Base-by-base conservation (phyloP, 176 grass and related monocot species). In the Oryza australiensis region DNA sequence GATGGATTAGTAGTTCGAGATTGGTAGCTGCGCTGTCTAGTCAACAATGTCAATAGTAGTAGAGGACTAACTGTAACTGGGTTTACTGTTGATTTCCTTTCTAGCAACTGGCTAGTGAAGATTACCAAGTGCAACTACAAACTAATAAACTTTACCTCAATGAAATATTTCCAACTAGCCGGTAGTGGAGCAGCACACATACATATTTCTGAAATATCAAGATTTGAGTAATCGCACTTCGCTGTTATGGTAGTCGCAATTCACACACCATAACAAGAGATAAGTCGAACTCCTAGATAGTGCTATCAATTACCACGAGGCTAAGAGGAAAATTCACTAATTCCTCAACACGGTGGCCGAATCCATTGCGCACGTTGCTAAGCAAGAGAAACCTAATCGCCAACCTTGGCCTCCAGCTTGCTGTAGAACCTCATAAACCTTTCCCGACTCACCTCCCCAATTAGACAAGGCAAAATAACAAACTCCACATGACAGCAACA, bases 351-450 rank as follows among this genome's bases (percentile, higher is more conserved):
- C 30, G 26, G 1, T 20, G 40, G 22, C 12, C 65, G 41, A n/a
- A 8, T 48, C 1, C 9, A 62, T 23, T 7, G 37, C 35, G 37
- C 20, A 73, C 34, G 20, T 34, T 7, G 6, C 6, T 57, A 51
- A 10, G 30, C 2, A 35, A 35, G 8, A 51, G 3, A 24, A 65
- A 30, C 7, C 33, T 45, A 7, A 59, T 43, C 11, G 27, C 15
- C 34, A 34, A 10, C 10, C 14, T 37, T 73, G 26, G 13, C 42
- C 26, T 35, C 5, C 63, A 62, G 49, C 30, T 40, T 15, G 15
- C 28, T 12, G 72, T 27, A 72, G 6, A 84, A 32, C 76, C 81
- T 22, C 70, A 55, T 74, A 80, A 88, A 84, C 70, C 76, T 64
- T 89, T 68, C 29, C 20, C 26, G 37, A 14, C 29, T 20, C 29